Evolutionary conservation across 2,329 filamentous ascomycete genomes (phyloP), one percentile per base, ranked within the genome.

Genomic region (Aspergillus bombycis): DNA sequence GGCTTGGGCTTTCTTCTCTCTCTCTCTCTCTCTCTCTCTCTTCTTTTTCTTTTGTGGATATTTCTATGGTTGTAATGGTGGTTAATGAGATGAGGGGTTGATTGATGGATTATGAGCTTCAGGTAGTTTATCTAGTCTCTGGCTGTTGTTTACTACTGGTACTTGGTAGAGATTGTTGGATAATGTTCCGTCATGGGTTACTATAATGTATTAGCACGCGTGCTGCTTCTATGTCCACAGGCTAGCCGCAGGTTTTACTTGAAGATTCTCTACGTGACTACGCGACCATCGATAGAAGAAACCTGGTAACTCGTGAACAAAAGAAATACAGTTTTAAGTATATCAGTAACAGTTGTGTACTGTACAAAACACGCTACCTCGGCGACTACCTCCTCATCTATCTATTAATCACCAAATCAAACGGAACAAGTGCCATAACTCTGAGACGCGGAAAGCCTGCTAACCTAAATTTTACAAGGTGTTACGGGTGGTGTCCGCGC

Each of bases 401-500:
- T 74, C 70, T 72, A 71, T 74, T 71, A 72, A 63, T 64, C 67
- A 65, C 68, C 65, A 69, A 68, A 64, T 58, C 53, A 58, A 61
- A 63, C 45, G 53, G 59, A 64, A 59, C 62, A 59, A 48, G 56
- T 48, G 62, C 64, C 65, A 65, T 66, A 65, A 70, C 62, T 65
- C 61, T 60, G 64, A 68, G 63, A 70, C 64, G 63, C 63, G 68
- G 65, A 68, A 64, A 64, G 61, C 56, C 45, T 58, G 53, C 53
- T 62, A 60, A 46, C 57, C 45, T 36, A 58, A 60, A 58, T 45
- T 68, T 72, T 79, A 81, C 62, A 75, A 70, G 58, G 73, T 66
- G 83, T 92, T 94, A 80, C 93, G 89, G 85, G 88, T 93, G 91
- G 95, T 95, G 79, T 95, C 93, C 80, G 88, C 89, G 79, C 93